Evolutionary conservation across 2,329 filamentous ascomycete species (phyloP), one percentile per base, ranked within the genome.

Genomic region (Ophiognomonia clavigignenti-juglandacearum): DNA sequence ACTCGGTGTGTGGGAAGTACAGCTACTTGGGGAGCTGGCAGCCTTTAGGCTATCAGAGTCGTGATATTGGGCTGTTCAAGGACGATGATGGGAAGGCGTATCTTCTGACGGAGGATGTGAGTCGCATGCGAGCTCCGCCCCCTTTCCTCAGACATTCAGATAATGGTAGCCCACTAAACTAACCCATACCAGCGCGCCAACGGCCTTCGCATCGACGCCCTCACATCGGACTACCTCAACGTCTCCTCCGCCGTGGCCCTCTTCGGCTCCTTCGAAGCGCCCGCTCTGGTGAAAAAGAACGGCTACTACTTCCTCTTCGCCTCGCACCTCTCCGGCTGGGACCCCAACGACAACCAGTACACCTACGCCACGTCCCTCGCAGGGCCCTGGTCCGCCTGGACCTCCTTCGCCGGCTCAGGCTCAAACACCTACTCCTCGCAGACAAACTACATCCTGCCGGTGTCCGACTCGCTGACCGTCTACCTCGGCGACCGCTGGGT

Each of bases 401-500:
- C 68, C 2, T 72, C 72, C 1, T 83, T 85, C 43, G 80, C 76
- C 0, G 71, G 75, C 19, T 56, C 64, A 0, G 80, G 79, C 2
- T 70, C 73, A n/a, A 70, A 65, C 32, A 85, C 82, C 0, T 83
- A 78, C 55, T 62, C 63, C 7, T 79, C 73, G 3, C 82, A 86
- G 57, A 80, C 78, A 1, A 78, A 70, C 39, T 83, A 72, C 55
- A 67, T 85, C 16, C 69, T 84, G 0, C 68, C 69, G 0, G 49
- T 71, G 4, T 66, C 68, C 31, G 54, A 55, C 42, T 52, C 56
- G 27, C 60, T 65, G 13, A 69, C 70, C 39, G 71, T 83, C 52
- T 86, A 85, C 63, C 74, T 84, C 63, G 82, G 83, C 16, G 83
- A 86, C 61, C 77, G 83, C 24, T 86, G 83, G 82, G 64, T 77